Percentiles rank a stretch among this genome's conserved stretches.
Conservation (phyloP, 2,329 filamentous ascomycete species). For the Penicillium sp. region DNA sequence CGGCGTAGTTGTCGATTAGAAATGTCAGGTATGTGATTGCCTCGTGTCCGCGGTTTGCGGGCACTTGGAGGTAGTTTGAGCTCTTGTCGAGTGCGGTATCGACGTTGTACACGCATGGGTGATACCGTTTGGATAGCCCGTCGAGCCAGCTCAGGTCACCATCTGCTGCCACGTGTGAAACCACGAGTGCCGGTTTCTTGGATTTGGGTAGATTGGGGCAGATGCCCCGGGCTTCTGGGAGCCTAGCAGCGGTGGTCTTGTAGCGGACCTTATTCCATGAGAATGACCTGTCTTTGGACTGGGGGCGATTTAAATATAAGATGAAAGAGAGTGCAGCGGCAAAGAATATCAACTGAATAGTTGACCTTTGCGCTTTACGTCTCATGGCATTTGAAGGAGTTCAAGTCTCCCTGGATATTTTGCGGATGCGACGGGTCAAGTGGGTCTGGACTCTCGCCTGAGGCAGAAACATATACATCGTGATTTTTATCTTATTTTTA, state of each 20-base stretch:
- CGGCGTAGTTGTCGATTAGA: slow-evolving; percentile 45
- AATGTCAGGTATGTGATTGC: slow-evolving; percentile 48
- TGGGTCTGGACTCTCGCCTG: not conserved
- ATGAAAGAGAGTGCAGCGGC: slow-evolving; percentile 34
- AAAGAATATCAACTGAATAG: slow-evolving; percentile 34
- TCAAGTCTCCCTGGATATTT: not conserved
- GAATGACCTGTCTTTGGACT: slow-evolving; percentile 32
- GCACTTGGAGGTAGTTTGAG: slow-evolving; percentile 38
- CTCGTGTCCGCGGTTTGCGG: slow-evolving; percentile 46
- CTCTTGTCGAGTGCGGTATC: slow-evolving; percentile 29
- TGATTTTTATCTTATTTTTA: too few relatives aligned
- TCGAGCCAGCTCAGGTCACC: slow-evolving; percentile 44
- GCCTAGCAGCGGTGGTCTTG: slow-evolving; percentile 31
- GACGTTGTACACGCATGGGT: slow-evolving; percentile 45
- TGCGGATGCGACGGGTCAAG: not conserved
- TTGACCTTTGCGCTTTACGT: slow-evolving; percentile 33
- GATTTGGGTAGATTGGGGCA: slow-evolving; percentile 40
- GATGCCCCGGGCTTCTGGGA: slow-evolving; percentile 37
- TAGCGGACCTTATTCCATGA: slow-evolving; percentile 45
- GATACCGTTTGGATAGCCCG: slow-evolving; percentile 36
- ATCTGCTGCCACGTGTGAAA: slow-evolving; percentile 41
- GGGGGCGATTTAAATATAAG: slow-evolving; percentile 35
- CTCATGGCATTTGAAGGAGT: slow-evolving; percentile 15
- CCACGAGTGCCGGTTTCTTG: slow-evolving; percentile 44
- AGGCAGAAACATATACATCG: not conserved